Evolutionary conservation across 208 protist genomes (phyloP).

Genomic region (Angomonas deanei): DNA sequence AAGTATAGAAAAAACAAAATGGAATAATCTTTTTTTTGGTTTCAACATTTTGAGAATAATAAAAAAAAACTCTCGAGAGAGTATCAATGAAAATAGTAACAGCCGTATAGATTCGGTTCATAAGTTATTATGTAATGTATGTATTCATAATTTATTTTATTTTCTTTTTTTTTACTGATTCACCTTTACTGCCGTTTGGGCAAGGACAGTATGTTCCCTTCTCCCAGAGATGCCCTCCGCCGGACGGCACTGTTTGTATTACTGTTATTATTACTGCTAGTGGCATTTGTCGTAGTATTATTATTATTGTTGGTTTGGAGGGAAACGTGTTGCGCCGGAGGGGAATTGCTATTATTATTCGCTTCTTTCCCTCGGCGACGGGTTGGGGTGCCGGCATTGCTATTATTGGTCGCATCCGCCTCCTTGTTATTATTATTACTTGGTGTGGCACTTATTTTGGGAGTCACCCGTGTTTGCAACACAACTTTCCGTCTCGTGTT

Average conservation of each 20-base stretch:
- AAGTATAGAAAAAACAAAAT: no score
- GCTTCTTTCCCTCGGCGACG: background rate
- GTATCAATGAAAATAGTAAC: constrained; percentile 2
- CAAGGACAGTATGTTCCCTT: background rate
- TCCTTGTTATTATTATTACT: background rate
- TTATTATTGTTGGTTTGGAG: no score
- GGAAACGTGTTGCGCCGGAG: no score
- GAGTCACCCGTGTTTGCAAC: background rate
- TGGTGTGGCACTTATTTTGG: background rate
- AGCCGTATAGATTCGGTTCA: background rate
- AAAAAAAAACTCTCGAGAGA: constrained; percentile 7
- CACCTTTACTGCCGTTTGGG: constrained; percentile 4
- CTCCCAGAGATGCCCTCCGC: background rate
- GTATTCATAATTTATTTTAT: background rate
- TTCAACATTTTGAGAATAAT: background rate
- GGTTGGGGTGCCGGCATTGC: background rate
- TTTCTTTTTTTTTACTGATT: constrained; percentile 4
- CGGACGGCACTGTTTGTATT: background rate
- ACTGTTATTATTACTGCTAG: constrained; percentile 1
- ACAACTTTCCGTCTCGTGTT: background rate
- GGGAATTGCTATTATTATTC: background rate
- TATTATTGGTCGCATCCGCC: background rate
- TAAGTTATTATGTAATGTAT: background rate
- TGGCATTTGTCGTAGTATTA: background rate
- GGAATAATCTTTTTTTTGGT: background rate